Evolutionary conservation across 192 early-diverging fungal species (phyloP).

Genomic region (Coemansia sp.): DNA sequence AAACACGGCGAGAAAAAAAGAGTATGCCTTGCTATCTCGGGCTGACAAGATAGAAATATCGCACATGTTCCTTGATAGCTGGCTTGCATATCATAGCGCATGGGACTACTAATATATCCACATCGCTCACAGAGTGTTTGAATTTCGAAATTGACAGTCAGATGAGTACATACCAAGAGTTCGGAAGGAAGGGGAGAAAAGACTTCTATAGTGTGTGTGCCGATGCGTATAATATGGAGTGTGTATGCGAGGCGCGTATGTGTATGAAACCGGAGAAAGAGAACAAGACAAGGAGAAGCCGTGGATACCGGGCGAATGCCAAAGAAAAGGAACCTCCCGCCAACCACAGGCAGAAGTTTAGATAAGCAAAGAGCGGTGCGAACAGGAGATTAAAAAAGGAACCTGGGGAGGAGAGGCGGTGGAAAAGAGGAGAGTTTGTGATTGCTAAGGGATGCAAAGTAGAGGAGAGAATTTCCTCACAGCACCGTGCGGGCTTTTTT

Average conservation of each 20-base stretch:
- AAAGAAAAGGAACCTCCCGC: not conserved
- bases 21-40: not conserved
- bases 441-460: not conserved
- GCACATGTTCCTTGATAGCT: not conserved
- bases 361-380: not conserved
- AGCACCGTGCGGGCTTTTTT: not conserved
- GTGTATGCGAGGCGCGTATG: slow-evolving; percentile 6
- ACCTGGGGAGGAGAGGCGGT: not conserved
- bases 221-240: not conserved
- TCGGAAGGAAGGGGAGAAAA: not conserved
- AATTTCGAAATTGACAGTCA: not conserved
- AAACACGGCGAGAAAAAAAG: not conserved
- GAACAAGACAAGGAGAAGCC: not conserved
- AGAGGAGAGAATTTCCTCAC: not conserved
- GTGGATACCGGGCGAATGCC: slow-evolving; percentile 4
- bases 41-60: not conserved
- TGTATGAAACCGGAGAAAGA: not conserved
- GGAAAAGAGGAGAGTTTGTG: not conserved
- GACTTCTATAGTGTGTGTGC: slow-evolving; percentile 1
- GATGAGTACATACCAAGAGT: slow-evolving; percentile 6
- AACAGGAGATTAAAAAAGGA: not conserved
- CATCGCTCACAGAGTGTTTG: not conserved
- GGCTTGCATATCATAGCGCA: not conserved
- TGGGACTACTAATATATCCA: not conserved
- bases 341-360: not conserved